Conservation (phyloP, 352 stramenopile species). For the Pseudoperonospora humuli region DNA sequence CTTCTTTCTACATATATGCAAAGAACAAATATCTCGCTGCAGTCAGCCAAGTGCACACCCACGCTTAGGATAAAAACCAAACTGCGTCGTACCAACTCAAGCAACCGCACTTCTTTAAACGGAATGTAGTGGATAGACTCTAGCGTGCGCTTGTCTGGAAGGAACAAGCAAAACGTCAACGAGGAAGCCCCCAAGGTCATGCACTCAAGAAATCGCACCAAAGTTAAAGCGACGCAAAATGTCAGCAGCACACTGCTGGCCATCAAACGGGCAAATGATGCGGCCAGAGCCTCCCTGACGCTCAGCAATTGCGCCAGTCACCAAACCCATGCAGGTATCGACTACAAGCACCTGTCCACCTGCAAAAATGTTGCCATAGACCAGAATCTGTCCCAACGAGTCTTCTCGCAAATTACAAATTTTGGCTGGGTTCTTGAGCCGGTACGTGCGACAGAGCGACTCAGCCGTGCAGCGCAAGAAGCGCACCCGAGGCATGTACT, state of each 20-base stretch:
- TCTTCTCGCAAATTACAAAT: conserved; percentile 90
- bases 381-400: conserved; percentile 89
- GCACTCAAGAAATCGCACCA: conserved; percentile 22
- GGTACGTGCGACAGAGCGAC: conserved; percentile 85
- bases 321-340: conserved; percentile 89
- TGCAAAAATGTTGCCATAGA: conserved; percentile 89
- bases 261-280: conserved; percentile 66
- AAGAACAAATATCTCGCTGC: not conserved
- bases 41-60: not conserved
- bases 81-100: conserved; percentile 25
- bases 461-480: conserved; percentile 84
- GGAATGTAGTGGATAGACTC: conserved; percentile 74
- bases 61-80: not conserved
- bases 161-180: not conserved
- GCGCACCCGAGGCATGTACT: conserved; percentile 84
- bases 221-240: conserved; percentile 85
- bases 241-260: conserved; percentile 63
- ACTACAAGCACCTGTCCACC: conserved; percentile 86
- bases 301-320: conserved; percentile 86
- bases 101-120: conserved; percentile 51
- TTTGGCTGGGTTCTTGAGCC: conserved; percentile 84
- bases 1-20: conserved; percentile 27
- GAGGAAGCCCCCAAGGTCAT: not conserved
- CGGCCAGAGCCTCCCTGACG: conserved; percentile 58
- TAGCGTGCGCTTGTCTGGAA: conserved; percentile 52